Conservation (phyloP, 768 basidiomycete genomes). For the Mycena sanguinolenta region DNA sequence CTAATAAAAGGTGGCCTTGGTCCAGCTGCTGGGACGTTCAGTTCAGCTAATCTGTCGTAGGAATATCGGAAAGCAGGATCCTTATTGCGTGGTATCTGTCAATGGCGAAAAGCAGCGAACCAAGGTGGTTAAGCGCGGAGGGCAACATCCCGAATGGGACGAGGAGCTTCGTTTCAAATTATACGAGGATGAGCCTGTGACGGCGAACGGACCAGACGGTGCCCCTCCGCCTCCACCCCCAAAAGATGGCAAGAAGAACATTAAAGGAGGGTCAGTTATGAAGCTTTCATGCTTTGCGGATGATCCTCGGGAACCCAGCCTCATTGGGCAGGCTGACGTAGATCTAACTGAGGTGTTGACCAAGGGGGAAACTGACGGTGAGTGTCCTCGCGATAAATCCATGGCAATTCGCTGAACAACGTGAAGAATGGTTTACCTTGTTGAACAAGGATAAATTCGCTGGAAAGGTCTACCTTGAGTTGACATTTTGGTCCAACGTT, state of each 20-base stretch:
- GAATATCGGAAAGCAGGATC: slow-evolving; percentile 97
- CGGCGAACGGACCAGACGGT: slow-evolving; percentile 54
- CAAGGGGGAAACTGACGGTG: slow-evolving; percentile 97
- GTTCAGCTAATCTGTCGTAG: slow-evolving; percentile 41
- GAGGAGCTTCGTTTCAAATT: slow-evolving; percentile 96
- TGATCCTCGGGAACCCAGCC: slow-evolving; percentile 93
- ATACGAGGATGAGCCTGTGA: slow-evolving; percentile 74
- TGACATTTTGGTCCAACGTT: slow-evolving; percentile 97
- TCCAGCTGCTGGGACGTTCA: neutral
- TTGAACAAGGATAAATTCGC: slow-evolving; percentile 92
- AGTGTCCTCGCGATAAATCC: slow-evolving; percentile 43
- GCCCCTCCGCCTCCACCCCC: slow-evolving; percentile 80
- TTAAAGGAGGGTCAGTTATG: slow-evolving; percentile 83
- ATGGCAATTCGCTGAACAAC: slow-evolving; percentile 5
- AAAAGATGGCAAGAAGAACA: slow-evolving; percentile 65
- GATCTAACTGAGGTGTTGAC: slow-evolving; percentile 92
- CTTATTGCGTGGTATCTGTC: slow-evolving; percentile 86
- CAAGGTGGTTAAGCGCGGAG: slow-evolving; percentile 94
- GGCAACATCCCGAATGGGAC: slow-evolving; percentile 99
- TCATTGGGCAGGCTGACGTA: slow-evolving; percentile 92
- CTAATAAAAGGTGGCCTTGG: slow-evolving; percentile 70
- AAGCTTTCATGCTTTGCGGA: slow-evolving; percentile 93
- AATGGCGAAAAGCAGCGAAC: slow-evolving; percentile 90
- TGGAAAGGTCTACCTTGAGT: slow-evolving; percentile 95
- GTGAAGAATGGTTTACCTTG: slow-evolving; percentile 92